Percentiles rank a stretch among this genome's conserved stretches.
Conservation (phyloP, 176 grass and related monocot species). For the Musa itinerans region DNA sequence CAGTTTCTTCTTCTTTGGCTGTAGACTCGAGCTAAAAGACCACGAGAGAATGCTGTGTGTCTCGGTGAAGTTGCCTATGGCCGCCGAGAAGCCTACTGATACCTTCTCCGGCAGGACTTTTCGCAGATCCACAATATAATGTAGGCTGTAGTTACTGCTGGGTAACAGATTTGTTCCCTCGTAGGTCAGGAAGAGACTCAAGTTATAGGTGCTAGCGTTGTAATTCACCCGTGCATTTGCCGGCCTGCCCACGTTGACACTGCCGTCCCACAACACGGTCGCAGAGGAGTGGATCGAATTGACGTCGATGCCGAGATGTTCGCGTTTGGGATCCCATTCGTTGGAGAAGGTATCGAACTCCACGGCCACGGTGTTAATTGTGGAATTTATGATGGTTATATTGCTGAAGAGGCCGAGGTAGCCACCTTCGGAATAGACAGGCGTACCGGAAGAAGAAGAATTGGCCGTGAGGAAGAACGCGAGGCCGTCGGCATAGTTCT, state of each 20-base stretch:
- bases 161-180: not conserved
- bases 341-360: slow-evolving; percentile 24
- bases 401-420: slow-evolving; percentile 24
- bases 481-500: slow-evolving; percentile 2
- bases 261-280: not conserved
- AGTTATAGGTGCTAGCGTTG: not conserved
- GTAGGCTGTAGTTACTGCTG: not conserved
- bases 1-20: not conserved
- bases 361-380: slow-evolving; percentile 15
- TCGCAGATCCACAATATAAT: not conserved
- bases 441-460: not conserved
- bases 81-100: not conserved
- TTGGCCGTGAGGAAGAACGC: slow-evolving; percentile 18
- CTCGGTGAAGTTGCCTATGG: not conserved
- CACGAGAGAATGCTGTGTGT: not conserved
- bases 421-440: not conserved
- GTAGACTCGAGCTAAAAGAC: not conserved
- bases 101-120: slow-evolving; percentile 6
- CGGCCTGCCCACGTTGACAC: not conserved
- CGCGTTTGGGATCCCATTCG: not conserved
- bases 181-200: slow-evolving; percentile 3
- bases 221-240: not conserved
- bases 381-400: not conserved
- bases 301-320: slow-evolving; percentile 30
- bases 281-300: slow-evolving; percentile 8